phyloP scores from a whole-genome alignment of 2,329 filamentous ascomycete genomes.

The Chaetomium strumarium region DNA sequence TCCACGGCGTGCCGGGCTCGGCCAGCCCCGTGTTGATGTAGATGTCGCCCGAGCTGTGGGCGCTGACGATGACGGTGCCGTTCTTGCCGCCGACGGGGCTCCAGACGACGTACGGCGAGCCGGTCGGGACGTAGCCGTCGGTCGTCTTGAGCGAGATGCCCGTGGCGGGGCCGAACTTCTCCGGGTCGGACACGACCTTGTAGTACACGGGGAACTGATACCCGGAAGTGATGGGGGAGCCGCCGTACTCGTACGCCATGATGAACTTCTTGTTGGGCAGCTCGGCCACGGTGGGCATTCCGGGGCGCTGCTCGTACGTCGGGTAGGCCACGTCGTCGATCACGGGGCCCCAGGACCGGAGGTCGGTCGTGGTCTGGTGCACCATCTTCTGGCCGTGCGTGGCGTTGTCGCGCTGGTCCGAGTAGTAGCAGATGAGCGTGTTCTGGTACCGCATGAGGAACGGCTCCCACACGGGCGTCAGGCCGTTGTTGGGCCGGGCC shows the following conservation, averaged over 20 bases:
- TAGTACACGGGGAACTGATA: conserved; percentile 40
- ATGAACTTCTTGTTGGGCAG: conserved; percentile 16
- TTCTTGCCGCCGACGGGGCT: conserved; percentile 38
- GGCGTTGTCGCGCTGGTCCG: conserved; percentile 59
- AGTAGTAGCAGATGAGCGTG: conserved; percentile 61
- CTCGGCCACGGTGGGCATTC: conserved; percentile 48
- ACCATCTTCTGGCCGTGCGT: conserved; percentile 62
- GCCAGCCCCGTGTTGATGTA: conserved; percentile 34
- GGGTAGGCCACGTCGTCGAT: conserved; percentile 59
- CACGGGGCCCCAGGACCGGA: conserved; percentile 53
- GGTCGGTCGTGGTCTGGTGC: conserved; percentile 57
- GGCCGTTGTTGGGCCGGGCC: conserved; percentile 56
- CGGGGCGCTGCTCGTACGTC: conserved; percentile 58
- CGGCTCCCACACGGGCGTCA: conserved; percentile 68
- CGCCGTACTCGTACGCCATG: conserved; percentile 30
- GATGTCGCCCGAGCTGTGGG: conserved; percentile 36
- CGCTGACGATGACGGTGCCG: conserved; percentile 33
- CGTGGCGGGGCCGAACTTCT: conserved; percentile 21
- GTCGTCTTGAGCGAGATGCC: conserved; percentile 26
- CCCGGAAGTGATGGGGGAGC: conserved; percentile 23
- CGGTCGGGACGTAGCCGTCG: conserved; percentile 19
- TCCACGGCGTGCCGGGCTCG: conserved; percentile 32
- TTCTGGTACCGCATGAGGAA: conserved; percentile 56
- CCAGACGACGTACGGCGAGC: conserved; percentile 41
- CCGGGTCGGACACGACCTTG: conserved; percentile 8